Percentiles rank a stretch among this genome's conserved stretches.
These are phyloP conservation scores for Kalmusia sp. DNA, from an alignment of 2,329 filamentous ascomycete genomes.

Conservation along the genomic window DNA sequence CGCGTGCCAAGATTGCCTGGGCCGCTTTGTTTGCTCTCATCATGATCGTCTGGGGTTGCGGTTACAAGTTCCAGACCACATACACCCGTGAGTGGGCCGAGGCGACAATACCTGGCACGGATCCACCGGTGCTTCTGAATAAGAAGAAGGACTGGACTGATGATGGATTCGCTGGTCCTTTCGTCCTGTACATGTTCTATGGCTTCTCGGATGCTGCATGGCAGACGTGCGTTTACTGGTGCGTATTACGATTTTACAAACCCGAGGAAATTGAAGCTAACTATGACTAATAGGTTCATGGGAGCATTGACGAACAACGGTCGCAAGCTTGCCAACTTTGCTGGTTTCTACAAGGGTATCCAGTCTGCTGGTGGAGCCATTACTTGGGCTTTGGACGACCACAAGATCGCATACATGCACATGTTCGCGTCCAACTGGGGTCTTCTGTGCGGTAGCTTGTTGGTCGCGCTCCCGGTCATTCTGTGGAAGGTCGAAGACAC, in stretches of 20 bases:
- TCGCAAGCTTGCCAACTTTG: conserved; percentile 89
- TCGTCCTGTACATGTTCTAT: conserved; percentile 91
- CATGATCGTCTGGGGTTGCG: conserved; percentile 82
- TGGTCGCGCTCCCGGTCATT: conserved; percentile 82
- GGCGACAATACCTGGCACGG: conserved; percentile 17
- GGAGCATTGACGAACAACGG: conserved; percentile 91
- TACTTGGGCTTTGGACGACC: conserved; percentile 73
- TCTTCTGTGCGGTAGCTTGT: conserved; percentile 73
- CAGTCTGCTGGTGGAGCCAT: conserved; percentile 86
- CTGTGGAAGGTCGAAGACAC: conserved; percentile 80
- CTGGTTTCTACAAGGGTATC: conserved; percentile 88
- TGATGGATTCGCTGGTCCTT: conserved; percentile 74
- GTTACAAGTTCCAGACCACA: conserved; percentile 75
- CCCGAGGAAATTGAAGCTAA: conserved; percentile 12
- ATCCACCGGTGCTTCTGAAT: conserved; percentile 13
- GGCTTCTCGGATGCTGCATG: conserved; percentile 88
- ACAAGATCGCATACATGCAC: conserved; percentile 67
- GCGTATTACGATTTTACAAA: conserved; percentile 30
- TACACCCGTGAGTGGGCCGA: conserved; percentile 57
- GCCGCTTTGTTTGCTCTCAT: conserved; percentile 71
- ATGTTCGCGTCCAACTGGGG: conserved; percentile 81
- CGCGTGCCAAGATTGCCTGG: conserved; percentile 72
- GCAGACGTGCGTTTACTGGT: conserved; percentile 93
- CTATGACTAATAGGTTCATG: conserved; percentile 75
- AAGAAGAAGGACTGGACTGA: conserved; percentile 70